phyloP scores from a whole-genome alignment of 2,329 filamentous ascomycete genomes.

The Trichoderma sp. region DNA sequence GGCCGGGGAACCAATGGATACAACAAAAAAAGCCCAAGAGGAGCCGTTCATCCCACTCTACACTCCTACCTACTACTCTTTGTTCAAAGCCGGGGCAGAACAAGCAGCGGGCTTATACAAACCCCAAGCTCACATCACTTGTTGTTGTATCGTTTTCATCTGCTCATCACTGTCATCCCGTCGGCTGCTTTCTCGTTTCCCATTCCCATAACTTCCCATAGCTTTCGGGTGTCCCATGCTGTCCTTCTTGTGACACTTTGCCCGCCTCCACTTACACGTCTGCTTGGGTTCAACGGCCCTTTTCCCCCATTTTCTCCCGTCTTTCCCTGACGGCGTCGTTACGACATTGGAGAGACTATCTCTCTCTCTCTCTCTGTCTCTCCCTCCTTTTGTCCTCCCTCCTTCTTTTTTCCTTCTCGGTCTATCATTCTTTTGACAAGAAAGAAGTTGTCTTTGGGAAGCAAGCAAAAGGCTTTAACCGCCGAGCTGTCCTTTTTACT shows the following conservation, averaged over 20 bases:
- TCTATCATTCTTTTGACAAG: background rate
- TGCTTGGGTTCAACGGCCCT: slow-evolving; percentile 18
- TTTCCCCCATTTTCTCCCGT: slow-evolving; percentile 19
- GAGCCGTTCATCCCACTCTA: too few relatives aligned
- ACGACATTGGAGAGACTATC: slow-evolving; percentile 15
- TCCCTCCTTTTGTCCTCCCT: background rate
- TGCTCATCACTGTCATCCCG: slow-evolving; percentile 25
- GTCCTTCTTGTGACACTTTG: slow-evolving; percentile 30
- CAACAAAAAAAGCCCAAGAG: too few relatives aligned
- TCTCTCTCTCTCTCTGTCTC: too few relatives aligned
- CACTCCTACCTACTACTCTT: too few relatives aligned
- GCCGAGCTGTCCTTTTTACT: background rate
- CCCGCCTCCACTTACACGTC: slow-evolving; percentile 29
- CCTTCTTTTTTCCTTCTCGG: background rate
- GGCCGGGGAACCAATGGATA: too few relatives aligned
- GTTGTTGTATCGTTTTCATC: background rate
- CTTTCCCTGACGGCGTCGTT: slow-evolving; percentile 16
- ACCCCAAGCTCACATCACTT: background rate
- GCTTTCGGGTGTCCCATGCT: slow-evolving; percentile 28
- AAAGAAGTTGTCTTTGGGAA: background rate
- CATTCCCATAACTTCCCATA: slow-evolving; percentile 14
- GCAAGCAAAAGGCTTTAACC: background rate
- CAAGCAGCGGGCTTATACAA: background rate
- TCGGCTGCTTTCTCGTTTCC: slow-evolving; percentile 18
- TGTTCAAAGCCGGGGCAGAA: too few relatives aligned